Conservation (phyloP, 805 yeast genomes). For the Candida takata region DNA sequence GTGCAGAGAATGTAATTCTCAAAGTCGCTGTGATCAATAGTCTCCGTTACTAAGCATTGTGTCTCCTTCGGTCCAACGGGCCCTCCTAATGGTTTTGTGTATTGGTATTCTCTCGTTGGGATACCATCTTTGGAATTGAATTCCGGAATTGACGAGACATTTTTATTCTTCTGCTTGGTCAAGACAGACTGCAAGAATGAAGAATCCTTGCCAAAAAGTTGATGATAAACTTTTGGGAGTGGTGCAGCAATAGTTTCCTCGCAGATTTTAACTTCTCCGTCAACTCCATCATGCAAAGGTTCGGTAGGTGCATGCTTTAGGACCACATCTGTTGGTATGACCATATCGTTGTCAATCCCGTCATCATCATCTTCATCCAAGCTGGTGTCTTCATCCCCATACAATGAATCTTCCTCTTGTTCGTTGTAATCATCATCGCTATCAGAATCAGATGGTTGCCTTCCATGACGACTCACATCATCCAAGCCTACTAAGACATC, state of each 20-base stretch:
- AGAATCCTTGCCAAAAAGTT: constrained; percentile 59
- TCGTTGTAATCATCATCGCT: constrained; percentile 1
- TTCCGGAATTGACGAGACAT: constrained; percentile 43
- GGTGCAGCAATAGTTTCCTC: constrained; percentile 57
- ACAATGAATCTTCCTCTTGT: not conserved
- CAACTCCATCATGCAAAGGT: constrained; percentile 34
- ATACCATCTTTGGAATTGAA: constrained; percentile 26
- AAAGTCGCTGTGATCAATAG: constrained; percentile 44
- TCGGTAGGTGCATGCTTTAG: constrained; percentile 42
- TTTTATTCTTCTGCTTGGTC: constrained; percentile 56
- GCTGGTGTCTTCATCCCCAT: constrained; percentile 5
- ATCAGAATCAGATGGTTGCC: not conserved
- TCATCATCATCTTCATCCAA: constrained; percentile 10
- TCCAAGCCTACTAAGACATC: constrained; percentile 10
- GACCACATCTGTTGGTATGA: constrained; percentile 3
- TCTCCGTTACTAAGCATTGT: constrained; percentile 54
- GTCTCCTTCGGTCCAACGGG: constrained; percentile 78
- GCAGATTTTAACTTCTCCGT: constrained; percentile 47
- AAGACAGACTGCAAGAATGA: constrained; percentile 38
- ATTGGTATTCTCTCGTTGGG: constrained; percentile 43
- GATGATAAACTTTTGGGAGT: constrained; percentile 48
- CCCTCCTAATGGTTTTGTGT: constrained; percentile 56
- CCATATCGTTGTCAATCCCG: constrained; percentile 4
- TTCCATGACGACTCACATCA: constrained; percentile 6
- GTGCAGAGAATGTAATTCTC: constrained; percentile 40